These are phyloP conservation scores for Parsonsia alboflavescens DNA, from an alignment of 257 asterid species.

Conservation along the genomic window DNA sequence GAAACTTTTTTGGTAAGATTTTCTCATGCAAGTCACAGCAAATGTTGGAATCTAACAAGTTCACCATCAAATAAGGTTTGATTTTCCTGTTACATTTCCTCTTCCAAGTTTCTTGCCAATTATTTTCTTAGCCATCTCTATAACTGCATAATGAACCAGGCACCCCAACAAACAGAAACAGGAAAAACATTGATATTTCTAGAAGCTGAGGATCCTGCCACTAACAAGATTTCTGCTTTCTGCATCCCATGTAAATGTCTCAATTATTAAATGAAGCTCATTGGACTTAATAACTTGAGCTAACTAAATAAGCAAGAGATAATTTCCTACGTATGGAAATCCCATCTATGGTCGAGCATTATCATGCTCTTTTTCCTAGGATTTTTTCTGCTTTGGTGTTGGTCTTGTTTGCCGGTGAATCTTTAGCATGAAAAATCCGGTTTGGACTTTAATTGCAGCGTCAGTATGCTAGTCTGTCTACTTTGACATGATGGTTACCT, in stretches of 20 bases:
- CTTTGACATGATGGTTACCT: neutral
- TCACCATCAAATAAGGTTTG: constrained; percentile 33
- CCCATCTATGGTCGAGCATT: neutral
- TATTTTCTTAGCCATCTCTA: neutral
- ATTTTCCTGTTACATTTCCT: constrained; percentile 14
- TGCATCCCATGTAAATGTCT: neutral
- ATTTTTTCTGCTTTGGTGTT: neutral
- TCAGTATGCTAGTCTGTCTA: neutral
- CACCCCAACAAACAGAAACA: neutral
- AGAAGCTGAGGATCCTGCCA: neutral
- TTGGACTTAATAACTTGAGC: neutral
- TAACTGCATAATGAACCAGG: neutral
- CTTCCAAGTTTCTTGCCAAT: neutral
- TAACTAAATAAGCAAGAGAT: neutral
- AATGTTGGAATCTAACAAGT: constrained; percentile 35
- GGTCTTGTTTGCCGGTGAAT: neutral
- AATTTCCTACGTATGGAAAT: neutral
- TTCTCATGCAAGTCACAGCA: constrained; percentile 53
- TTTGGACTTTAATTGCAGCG: neutral
- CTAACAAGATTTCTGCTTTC: neutral
- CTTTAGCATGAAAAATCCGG: too few relatives aligned
- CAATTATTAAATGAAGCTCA: neutral
- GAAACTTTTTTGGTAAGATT: constrained; percentile 7
- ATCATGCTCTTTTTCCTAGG: neutral
- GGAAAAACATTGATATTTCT: neutral